Conservation (phyloP, 2,329 filamentous ascomycete species). For the Ramularia collo-cygni region DNA sequence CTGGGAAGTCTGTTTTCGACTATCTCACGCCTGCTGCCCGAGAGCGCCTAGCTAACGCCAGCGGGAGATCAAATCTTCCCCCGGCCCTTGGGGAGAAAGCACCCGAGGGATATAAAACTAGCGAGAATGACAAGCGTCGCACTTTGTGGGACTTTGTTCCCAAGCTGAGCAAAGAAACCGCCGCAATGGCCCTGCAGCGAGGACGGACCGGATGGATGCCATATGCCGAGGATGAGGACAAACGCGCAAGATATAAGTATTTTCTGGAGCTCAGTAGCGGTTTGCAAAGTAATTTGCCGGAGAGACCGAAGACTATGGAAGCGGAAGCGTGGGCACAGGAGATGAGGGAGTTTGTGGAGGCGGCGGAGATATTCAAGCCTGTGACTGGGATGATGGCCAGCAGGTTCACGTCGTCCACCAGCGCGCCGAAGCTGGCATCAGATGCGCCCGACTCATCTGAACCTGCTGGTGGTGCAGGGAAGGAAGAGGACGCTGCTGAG, state of each 20-base stretch:
- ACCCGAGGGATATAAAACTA: slow-evolving; percentile 56
- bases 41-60: slow-evolving; percentile 66
- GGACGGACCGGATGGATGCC: slow-evolving; percentile 63
- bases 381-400: slow-evolving; percentile 90
- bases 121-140: slow-evolving; percentile 56
- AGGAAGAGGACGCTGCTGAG: slow-evolving; percentile 68
- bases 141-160: slow-evolving; percentile 46
- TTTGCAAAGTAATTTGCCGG: slow-evolving; percentile 51
- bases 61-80: slow-evolving; percentile 71
- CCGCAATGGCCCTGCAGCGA: slow-evolving; percentile 41
- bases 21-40: slow-evolving; percentile 74
- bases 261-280: slow-evolving; percentile 76
- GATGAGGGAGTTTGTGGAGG: slow-evolving; percentile 67
- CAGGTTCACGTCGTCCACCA: slow-evolving; percentile 58
- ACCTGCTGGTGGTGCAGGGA: slow-evolving; percentile 30
- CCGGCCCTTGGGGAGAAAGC: slow-evolving; percentile 66
- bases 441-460: slow-evolving; percentile 29
- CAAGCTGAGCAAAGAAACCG: slow-evolving; percentile 34
- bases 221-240: slow-evolving; percentile 74
- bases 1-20: slow-evolving; percentile 93
- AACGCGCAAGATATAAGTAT: slow-evolving; percentile 69
- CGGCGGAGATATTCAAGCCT: slow-evolving; percentile 78
- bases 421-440: slow-evolving; percentile 24
- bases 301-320: slow-evolving; percentile 44
- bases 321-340: slow-evolving; percentile 75